Base-by-base conservation (phyloP, 164 flowering plant species). In the Warburgia ugandensis region DNA sequence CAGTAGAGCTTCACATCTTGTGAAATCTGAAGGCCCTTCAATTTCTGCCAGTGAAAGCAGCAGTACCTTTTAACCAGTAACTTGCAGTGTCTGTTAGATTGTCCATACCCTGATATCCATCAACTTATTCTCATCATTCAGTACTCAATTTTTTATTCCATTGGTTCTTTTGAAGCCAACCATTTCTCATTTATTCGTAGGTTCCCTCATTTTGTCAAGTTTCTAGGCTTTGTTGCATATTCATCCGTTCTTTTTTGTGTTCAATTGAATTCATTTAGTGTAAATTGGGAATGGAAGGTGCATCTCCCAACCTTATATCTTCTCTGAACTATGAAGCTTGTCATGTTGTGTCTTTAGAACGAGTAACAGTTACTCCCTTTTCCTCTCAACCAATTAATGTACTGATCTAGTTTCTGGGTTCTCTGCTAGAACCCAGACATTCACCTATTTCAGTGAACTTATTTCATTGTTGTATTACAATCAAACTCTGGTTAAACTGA, bases 31-130 rank as follows among this genome's bases (percentile, higher is more conserved):
- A 72, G 89, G 80, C 51, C 72, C 86, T 27, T 76, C 94, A 2
- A 64, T 84, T 25, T 84, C 96, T 11, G 95, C 86, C 47, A 77
- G 82, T 58, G 91, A 84, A 71, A 84, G 92, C 70, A 81, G 84
- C 75, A 80, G 63, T 55, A 74, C 83, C 41, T 74, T 78, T 51
- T 81, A 56, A 77, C 65, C n/a, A n/a, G n/a, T n/a, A n/a, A n/a
- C n/a, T n/a, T n/a, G n/a, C n/a, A n/a, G n/a, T n/a, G n/a, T n/a
- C n/a, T 62, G 53, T 66, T 67, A 60, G 53, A 53, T 54, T 77
- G 81, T 81, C 63, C 69, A 79, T 84, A 81, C 73, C 68, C 75
- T n/a, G n/a, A n/a, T n/a, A 75, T 69, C 72, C 79, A 56, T 63
- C 52, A n/a, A n/a, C 45, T n/a, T n/a, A 44, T 45, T 29, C 19